Conservation (phyloP, 2,329 filamentous ascomycete genomes). For the Domatiomyces catenatus region DNA sequence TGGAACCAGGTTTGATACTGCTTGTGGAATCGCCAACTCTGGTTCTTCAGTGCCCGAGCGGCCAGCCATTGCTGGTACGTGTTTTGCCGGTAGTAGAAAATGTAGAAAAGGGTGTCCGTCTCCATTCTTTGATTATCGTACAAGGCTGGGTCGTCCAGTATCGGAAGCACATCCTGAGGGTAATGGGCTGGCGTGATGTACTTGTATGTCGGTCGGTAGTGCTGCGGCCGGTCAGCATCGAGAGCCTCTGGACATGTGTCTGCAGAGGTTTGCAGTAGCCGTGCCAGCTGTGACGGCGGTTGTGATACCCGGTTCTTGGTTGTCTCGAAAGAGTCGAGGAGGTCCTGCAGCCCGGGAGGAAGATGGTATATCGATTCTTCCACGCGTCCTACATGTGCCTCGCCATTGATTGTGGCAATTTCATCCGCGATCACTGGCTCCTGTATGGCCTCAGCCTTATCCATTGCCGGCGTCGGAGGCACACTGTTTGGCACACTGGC, state of each 20-base stretch:
- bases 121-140: slow-evolving; percentile 67
- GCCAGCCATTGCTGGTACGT: slow-evolving; percentile 91
- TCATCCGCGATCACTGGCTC: slow-evolving; percentile 25
- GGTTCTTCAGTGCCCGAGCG: slow-evolving; percentile 90
- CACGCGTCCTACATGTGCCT: slow-evolving; percentile 31
- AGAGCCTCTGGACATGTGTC: slow-evolving; percentile 55
- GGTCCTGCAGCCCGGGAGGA: slow-evolving; percentile 71
- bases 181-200: slow-evolving; percentile 71
- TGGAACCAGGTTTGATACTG: slow-evolving; percentile 99
- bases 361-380: slow-evolving; percentile 87
- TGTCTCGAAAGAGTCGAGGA: slow-evolving; percentile 79
- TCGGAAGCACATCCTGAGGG: slow-evolving; percentile 76
- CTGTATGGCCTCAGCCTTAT: slow-evolving; percentile 29
- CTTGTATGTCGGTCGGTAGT: slow-evolving; percentile 69
- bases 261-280: slow-evolving; percentile 62
- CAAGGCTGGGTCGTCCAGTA: slow-evolving; percentile 79
- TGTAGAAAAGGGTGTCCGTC: slow-evolving; percentile 91
- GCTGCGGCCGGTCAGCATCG: slow-evolving; percentile 68
- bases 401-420: slow-evolving; percentile 34
- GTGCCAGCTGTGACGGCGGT: slow-evolving; percentile 51
- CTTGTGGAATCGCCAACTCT: slow-evolving; percentile 98
- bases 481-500: slow-evolving; percentile 26
- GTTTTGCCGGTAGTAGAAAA: slow-evolving; percentile 97
- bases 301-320: slow-evolving; percentile 54
- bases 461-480: slow-evolving; percentile 32